phyloP scores from a whole-genome alignment of 352 stramenopile genomes.

The Pilasporangium apinafurcum region DNA sequence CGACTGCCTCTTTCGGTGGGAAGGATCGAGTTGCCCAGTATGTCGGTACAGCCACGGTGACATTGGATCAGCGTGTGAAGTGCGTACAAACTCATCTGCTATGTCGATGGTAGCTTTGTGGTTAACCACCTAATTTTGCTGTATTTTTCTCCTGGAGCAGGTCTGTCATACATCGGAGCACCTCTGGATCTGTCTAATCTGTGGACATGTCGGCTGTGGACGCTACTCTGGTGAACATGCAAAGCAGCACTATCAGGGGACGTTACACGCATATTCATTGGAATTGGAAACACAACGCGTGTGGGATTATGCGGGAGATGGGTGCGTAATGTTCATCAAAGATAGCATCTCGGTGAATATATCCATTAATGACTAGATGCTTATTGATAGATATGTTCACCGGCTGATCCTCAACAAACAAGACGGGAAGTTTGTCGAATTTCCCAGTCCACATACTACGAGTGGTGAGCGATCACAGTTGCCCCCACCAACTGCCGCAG shows the following conservation, averaged over 20 bases:
- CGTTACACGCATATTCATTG: conserved; percentile 92
- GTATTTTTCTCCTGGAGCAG: too few relatives aligned
- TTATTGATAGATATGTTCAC: conserved; percentile 54
- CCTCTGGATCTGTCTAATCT: conserved; percentile 97
- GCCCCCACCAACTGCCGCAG: conserved; percentile 48
- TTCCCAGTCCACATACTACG: conserved; percentile 76
- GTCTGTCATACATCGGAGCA: conserved; percentile 92
- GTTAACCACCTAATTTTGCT: too few relatives aligned
- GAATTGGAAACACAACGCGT: conserved; percentile 94
- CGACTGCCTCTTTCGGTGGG: conserved; percentile 93
- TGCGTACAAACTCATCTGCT: too few relatives aligned
- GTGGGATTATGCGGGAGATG: conserved; percentile 94
- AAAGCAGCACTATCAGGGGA: conserved; percentile 92
- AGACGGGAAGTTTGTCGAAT: conserved; percentile 95
- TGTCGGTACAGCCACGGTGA: conserved; percentile 96
- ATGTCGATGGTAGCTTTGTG: not conserved
- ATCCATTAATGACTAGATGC: conserved; percentile 39
- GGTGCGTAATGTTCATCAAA: conserved; percentile 64
- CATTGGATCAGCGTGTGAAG: conserved; percentile 89
- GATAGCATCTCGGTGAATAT: conserved; percentile 6
- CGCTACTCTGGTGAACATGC: conserved; percentile 94
- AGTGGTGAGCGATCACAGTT: conserved; percentile 69
- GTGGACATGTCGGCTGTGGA: conserved; percentile 93
- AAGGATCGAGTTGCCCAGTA: conserved; percentile 94
- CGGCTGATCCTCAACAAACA: conserved; percentile 87